Percentiles rank a stretch among this genome's conserved stretches.
Evolutionary conservation across 331 rosid genomes (phyloP).

Genomic region (Rosa hybrid): DNA sequence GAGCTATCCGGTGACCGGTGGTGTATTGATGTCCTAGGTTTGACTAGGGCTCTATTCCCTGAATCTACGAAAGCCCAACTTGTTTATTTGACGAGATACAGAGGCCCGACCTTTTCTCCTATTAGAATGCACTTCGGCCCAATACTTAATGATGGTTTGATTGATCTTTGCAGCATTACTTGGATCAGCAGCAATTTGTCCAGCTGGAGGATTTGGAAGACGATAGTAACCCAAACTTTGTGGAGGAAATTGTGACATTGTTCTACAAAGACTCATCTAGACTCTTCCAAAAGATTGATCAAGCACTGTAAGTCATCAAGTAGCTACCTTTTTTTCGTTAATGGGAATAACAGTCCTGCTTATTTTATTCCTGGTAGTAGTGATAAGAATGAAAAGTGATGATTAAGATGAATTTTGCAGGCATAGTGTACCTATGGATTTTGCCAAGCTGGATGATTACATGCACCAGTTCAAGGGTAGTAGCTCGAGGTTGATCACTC

Average conservation of each 20-base stretch:
- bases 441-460: conserved; percentile 52
- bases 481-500: conserved; percentile 54
- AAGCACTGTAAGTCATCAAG: conserved; percentile 50
- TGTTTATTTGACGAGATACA: neutral
- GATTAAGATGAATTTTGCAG: conserved; percentile 29
- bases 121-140: neutral
- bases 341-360: neutral
- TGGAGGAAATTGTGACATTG: conserved; percentile 70
- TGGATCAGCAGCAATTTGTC: conserved; percentile 72
- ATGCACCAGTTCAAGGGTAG: conserved; percentile 91
- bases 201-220: conserved; percentile 73
- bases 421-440: conserved; percentile 44
- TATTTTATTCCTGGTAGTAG: neutral
- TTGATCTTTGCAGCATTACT: conserved; percentile 50
- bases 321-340: neutral
- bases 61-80: neutral
- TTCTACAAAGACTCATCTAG: conserved; percentile 67
- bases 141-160: neutral
- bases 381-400: neutral
- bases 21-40: neutral
- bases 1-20: neutral
- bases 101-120: neutral
- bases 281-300: conserved; percentile 60
- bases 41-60: neutral
- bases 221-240: conserved; percentile 67